Evolutionary conservation across 257 asterid species (phyloP).

Genomic region (Petunia secreta): DNA sequence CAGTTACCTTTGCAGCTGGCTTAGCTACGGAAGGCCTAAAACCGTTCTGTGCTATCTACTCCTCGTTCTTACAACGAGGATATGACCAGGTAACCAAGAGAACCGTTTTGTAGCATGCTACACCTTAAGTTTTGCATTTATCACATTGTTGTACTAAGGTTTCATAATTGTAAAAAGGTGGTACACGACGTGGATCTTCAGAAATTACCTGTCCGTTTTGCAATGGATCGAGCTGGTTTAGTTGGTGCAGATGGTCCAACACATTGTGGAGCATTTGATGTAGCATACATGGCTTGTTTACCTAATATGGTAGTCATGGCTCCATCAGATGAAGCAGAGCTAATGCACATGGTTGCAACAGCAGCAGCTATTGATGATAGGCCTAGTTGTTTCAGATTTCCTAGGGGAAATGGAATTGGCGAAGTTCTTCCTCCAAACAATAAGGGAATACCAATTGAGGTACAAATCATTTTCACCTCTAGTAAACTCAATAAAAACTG

Average conservation of each 20-base stretch:
- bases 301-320: constrained; percentile 94
- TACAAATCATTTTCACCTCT: constrained; percentile 24
- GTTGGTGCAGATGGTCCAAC: constrained; percentile 92
- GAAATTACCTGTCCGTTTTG: constrained; percentile 80
- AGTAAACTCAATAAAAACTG: background rate
- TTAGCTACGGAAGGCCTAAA: constrained; percentile 81
- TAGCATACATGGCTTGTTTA: constrained; percentile 78
- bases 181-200: constrained; percentile 89
- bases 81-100: constrained; percentile 63
- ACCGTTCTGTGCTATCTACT: constrained; percentile 83
- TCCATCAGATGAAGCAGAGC: constrained; percentile 82
- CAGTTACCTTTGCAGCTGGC: constrained; percentile 85
- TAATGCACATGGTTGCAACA: constrained; percentile 85
- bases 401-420: constrained; percentile 76
- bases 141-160: background rate
- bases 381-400: constrained; percentile 77
- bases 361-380: constrained; percentile 76
- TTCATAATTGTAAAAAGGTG: constrained; percentile 43
- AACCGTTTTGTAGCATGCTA: background rate
- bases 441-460: constrained; percentile 76
- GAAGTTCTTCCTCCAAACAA: constrained; percentile 52
- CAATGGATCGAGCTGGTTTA: constrained; percentile 82
- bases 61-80: constrained; percentile 78
- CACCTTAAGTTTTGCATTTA: background rate
- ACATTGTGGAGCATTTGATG: constrained; percentile 86